A percentile compares a stretch with the other conserved stretches of the same genome.
These are phyloP conservation scores for Aspergillus sp. DNA, from an alignment of 2,329 filamentous ascomycete species.

Conservation along the genomic window DNA sequence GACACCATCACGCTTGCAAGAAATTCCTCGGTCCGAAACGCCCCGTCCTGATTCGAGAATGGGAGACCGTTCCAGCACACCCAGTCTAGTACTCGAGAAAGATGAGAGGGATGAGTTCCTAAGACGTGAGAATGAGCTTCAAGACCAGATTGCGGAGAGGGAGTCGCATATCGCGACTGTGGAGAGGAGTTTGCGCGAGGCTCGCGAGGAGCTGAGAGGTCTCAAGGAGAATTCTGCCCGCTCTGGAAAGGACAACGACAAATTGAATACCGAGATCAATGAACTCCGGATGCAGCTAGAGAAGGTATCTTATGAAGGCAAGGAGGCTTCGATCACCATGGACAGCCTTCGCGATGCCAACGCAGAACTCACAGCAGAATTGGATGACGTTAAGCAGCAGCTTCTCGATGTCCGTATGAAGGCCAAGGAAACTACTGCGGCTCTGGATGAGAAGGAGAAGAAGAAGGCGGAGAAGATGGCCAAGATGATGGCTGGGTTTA, in stretches of 20 bases:
- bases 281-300: conserved; percentile 95
- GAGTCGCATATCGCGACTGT: conserved; percentile 71
- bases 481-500: conserved; percentile 99
- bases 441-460: conserved; percentile 93
- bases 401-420: conserved; percentile 94
- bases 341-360: conserved; percentile 96
- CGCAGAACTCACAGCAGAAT: conserved; percentile 76
- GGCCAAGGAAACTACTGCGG: conserved; percentile 83
- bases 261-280: conserved; percentile 74
- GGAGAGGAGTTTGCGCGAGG: conserved; percentile 72
- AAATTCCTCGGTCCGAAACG: conserved; percentile 49
- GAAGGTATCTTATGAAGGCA: conserved; percentile 89
- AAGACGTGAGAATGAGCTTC: conserved; percentile 88
- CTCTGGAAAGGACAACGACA: conserved; percentile 83
- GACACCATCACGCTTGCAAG: conserved; percentile 35
- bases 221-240: conserved; percentile 80
- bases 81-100: conserved; percentile 81
- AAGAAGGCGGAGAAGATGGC: conserved; percentile 99
- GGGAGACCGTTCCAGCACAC: conserved; percentile 78
- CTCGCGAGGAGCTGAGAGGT: conserved; percentile 74
- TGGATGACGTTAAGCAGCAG: conserved; percentile 94
- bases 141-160: conserved; percentile 91
- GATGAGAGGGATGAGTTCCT: conserved; percentile 96
- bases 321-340: conserved; percentile 96
- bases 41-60: conserved; percentile 56